These are phyloP conservation scores for Phaeophleospora eucalypticola DNA, from an alignment of 2,329 filamentous ascomycete genomes.

Conservation along the genomic window DNA sequence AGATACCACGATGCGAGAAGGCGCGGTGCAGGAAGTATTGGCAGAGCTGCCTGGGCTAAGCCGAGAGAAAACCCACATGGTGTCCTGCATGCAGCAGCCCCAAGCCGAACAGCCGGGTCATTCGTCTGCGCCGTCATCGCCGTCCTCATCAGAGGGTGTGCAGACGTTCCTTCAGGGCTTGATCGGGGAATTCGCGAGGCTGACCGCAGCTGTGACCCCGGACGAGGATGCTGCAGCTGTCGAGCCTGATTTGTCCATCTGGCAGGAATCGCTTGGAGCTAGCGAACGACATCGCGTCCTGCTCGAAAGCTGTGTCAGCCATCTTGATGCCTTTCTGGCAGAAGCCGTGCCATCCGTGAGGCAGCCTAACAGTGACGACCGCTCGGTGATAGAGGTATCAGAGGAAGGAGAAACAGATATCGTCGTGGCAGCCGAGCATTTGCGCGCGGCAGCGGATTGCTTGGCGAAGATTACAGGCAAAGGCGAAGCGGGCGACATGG, in stretches of 20 bases:
- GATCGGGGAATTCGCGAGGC: conserved; percentile 60
- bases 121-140: not conserved
- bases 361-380: conserved; percentile 1
- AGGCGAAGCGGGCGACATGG: conserved; percentile 81
- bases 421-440: conserved; percentile 82
- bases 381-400: conserved; percentile 4
- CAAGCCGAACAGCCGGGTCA: conserved; percentile 17
- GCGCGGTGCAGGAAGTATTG: conserved; percentile 31
- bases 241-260: conserved; percentile 58
- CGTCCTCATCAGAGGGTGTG: conserved; percentile 60
- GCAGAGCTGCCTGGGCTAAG: conserved; percentile 41
- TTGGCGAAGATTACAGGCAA: conserved; percentile 84
- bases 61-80: conserved; percentile 51
- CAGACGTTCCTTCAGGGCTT: conserved; percentile 65
- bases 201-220: conserved; percentile 56
- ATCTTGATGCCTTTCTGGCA: conserved; percentile 69
- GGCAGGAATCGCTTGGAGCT: conserved; percentile 82
- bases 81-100: conserved; percentile 60
- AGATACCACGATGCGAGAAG: conserved; percentile 2
- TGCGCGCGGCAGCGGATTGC: conserved; percentile 73
- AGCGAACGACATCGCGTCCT: conserved; percentile 85
- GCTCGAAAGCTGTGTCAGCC: conserved; percentile 65
- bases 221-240: conserved; percentile 33
- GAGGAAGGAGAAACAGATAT: conserved; percentile 63
- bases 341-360: conserved; percentile 43